These are phyloP conservation scores for Venturia aucupariae DNA, from an alignment of 2,329 filamentous ascomycete species.

Conservation along the genomic window DNA sequence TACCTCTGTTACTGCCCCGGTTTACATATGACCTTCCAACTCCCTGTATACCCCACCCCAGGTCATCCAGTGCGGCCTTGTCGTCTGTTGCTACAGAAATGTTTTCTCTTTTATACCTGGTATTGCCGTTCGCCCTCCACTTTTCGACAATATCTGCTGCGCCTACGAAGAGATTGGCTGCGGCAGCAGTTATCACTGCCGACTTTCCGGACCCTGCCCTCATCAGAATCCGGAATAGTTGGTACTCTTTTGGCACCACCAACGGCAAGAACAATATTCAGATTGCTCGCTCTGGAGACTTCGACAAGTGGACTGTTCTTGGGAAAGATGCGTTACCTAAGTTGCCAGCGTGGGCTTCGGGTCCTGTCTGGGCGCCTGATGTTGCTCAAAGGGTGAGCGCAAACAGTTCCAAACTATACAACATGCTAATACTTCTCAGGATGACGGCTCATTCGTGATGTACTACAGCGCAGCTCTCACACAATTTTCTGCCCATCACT, in stretches of 20 bases:
- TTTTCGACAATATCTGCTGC: neutral
- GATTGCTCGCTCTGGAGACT: conserved; percentile 29
- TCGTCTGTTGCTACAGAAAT: neutral
- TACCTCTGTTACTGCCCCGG: neutral
- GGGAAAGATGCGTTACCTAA: conserved; percentile 24
- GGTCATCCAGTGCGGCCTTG: neutral
- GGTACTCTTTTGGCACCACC: conserved; percentile 31
- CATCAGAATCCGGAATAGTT: conserved; percentile 24
- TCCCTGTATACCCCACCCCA: neutral
- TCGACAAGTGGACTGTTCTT: conserved; percentile 25
- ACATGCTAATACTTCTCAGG: conserved; percentile 12
- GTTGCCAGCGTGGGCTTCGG: conserved; percentile 17
- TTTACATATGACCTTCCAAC: neutral
- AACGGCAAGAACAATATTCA: conserved; percentile 30
- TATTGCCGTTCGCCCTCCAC: neutral
- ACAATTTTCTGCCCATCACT: conserved; percentile 38
- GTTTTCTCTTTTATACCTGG: neutral
- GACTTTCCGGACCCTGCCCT: conserved; percentile 31
- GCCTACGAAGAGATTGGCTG: neutral
- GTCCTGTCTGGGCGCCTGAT: conserved; percentile 28
- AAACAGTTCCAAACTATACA: neutral
- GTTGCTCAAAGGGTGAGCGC: conserved; percentile 19
- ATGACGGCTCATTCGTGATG: conserved; percentile 47
- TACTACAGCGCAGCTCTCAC: conserved; percentile 48
- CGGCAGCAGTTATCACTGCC: neutral